Evolutionary conservation across 1,284 basidiomycete species (phyloP), one percentile per base, ranked within the genome.

Genomic region (Cerrena zonata): DNA sequence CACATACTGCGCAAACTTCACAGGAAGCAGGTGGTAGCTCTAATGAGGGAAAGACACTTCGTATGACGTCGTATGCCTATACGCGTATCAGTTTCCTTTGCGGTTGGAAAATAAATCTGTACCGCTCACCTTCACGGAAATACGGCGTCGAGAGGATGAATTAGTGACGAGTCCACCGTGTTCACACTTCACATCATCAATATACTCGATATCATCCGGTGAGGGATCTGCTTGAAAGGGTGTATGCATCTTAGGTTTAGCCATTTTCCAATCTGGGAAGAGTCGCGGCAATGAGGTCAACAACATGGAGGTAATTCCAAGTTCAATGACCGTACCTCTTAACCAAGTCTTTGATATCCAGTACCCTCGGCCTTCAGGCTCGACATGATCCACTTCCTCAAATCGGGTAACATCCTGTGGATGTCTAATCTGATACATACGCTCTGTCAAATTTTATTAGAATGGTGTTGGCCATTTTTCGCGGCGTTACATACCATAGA

Each of bases 261-360:
- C 61, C 48, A 80, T 65, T 61, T 72, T 73, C 89, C 89, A 91
- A 60, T 89, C 89, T 89, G 51, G 23, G 38, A 42, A 48, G 49
- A 40, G 24, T 53, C 15, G 43, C 44, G 40, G 44, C 18, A 36
- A 11, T 11, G 19, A 34, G 25, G 22, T 13, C 4, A 45, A 44
- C 24, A 12, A 34, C 19, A 36, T 15, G 40, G 12, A 19, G 25
- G 7, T 21, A 48, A 12, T 40, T 24, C 7, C 5, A 21, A 39
- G 27, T 13, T 23, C 22, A 12, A 45, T 24, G 12, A 53, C 30
- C 58, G 24, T 56, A 86, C 89, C 88, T 76, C 77, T 85, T 3
- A 88, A 62, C 89, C 89, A 91, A 11, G 68, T 62, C 60, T 84
- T 88, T 1, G 89, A 90, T 59, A 91, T 79, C 83, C 84, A 89